These are phyloP conservation scores for Aspergillus asperescens DNA, from an alignment of 495 filamentous ascomycete species.

Conservation along the genomic window DNA sequence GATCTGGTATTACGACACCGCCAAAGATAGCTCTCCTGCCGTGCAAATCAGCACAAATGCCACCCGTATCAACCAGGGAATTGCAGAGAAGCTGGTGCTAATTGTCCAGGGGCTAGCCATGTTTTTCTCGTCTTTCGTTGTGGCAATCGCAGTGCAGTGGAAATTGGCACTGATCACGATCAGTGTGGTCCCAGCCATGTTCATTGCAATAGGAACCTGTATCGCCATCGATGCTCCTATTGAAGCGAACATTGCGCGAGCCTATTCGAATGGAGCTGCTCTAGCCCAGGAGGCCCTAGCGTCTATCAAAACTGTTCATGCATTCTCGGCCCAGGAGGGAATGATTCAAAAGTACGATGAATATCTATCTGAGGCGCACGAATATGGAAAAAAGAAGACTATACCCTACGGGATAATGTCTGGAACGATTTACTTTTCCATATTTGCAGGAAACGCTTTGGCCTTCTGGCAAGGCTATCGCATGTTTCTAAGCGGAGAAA, in stretches of 20 bases:
- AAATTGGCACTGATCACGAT: slow-evolving; percentile 39
- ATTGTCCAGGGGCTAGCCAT: slow-evolving; percentile 38
- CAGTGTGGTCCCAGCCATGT: slow-evolving; percentile 26
- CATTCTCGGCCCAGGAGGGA: slow-evolving; percentile 38
- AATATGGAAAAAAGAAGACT: slow-evolving; percentile 24
- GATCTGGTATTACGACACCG: slow-evolving; percentile 26
- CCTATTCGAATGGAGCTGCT: slow-evolving; percentile 20
- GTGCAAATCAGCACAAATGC: slow-evolving; percentile 27
- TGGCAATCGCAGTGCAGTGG: slow-evolving; percentile 41
- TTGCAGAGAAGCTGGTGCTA: slow-evolving; percentile 39
- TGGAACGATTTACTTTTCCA: slow-evolving; percentile 36
- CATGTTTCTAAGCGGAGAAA: slow-evolving; percentile 27
- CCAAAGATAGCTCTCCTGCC: slow-evolving; percentile 19
- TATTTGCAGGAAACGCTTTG: slow-evolving; percentile 41
- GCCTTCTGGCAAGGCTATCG: slow-evolving; percentile 47
- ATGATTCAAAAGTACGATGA: slow-evolving; percentile 30
- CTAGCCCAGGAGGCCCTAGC: slow-evolving; percentile 43
- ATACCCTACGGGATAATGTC: slow-evolving; percentile 35
- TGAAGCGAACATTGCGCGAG: slow-evolving; percentile 16
- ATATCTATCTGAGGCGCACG: slow-evolving; percentile 23
- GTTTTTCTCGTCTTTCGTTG: slow-evolving; percentile 42
- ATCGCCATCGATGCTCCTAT: slow-evolving; percentile 13
- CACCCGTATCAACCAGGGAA: slow-evolving; percentile 38
- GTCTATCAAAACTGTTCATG: slow-evolving; percentile 44
- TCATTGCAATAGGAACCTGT: slow-evolving; percentile 8